Evolutionary conservation across 2,329 filamentous ascomycete species (phyloP), one percentile per base, ranked within the genome.

Genomic region (Knufia fluminis): DNA sequence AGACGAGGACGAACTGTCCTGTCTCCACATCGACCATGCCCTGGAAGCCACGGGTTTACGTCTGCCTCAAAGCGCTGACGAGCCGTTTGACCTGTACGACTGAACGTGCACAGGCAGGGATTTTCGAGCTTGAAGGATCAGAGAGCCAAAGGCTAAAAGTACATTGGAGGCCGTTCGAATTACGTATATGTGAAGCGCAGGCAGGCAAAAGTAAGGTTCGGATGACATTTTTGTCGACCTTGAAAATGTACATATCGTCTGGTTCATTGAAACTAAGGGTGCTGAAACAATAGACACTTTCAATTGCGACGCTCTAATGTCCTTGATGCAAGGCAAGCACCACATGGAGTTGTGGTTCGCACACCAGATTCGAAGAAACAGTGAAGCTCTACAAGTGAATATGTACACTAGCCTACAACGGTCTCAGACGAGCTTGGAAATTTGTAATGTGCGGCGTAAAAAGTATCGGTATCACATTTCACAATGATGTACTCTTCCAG

Each of bases 71-170:
- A 17, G 41, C 41, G 41, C 22, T 44, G 41, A 44, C 23, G 41
- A 44, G 41, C 26, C 41, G 26, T 10, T 44, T 32, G 41, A 42
- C 39, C 39, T 42, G 39, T 42, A 42, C 22, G 39, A 42, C 22
- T 42, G 39, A 42, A 8, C 8, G 20, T 42, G 39, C 20, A 42
- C 12, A 24, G 10, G 20, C 39, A 24, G 39, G 35, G 35, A 16
- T 38, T 38, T 38, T 6, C 35, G 7, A 16, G 35, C 35, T 38
- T 38, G n/a, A 16, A 38, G 35, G 35, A 38, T 38, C 35, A 38
- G 35, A 38, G 35, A 38, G 35, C 35, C 35, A 38, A 38, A 16
- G 35, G 35, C 35, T 16, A 38, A 38, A 38, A 38, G 35, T 38
- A 38, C 35, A 38, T 16, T 16, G 35, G 35, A 38, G 35, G 35